A percentile compares a stretch with the other conserved stretches of the same genome.
These are phyloP conservation scores for Leishmania arabica DNA, from an alignment of 208 protist genomes.

Conservation along the genomic window DNA sequence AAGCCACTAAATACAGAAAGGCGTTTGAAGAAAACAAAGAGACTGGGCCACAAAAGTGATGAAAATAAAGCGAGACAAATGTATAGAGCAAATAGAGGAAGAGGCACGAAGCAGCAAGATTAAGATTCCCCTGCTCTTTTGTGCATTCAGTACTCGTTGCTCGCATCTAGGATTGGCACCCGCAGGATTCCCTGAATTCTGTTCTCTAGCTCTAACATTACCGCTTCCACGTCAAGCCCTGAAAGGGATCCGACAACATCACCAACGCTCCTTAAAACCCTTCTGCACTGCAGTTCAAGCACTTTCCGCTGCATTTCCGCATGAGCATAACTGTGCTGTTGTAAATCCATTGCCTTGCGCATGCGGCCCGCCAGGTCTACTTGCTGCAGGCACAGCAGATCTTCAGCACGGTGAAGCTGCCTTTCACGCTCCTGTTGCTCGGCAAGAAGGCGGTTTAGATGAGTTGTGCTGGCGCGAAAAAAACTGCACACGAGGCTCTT, in stretches of 20 bases:
- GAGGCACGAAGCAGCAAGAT: not conserved
- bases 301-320: constrained; percentile 8
- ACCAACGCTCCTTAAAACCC: constrained; percentile 4
- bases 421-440: not conserved
- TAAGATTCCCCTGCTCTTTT: not conserved
- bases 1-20: not conserved
- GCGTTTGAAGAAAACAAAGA: not conserved
- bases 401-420: constrained; percentile 7
- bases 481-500: constrained; percentile 2
- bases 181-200: constrained; percentile 13
- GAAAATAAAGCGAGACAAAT: not conserved
- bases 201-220: constrained; percentile 9
- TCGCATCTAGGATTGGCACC: not conserved
- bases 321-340: constrained; percentile 1
- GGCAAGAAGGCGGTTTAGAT: not conserved
- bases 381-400: constrained; percentile 24
- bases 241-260: constrained; percentile 19
- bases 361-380: constrained; percentile 16
- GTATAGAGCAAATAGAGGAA: not conserved
- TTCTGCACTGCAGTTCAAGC: constrained; percentile 16
- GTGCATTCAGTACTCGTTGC: not conserved
- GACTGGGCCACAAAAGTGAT: too few relatives aligned
- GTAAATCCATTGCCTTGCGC: constrained; percentile 24
- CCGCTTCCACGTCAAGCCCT: not conserved
- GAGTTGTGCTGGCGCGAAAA: not conserved